Percentiles rank a stretch among this genome's conserved stretches.
Evolutionary conservation across 2,329 filamentous ascomycete genomes (phyloP).

Genomic region (Aspergillus sp.): DNA sequence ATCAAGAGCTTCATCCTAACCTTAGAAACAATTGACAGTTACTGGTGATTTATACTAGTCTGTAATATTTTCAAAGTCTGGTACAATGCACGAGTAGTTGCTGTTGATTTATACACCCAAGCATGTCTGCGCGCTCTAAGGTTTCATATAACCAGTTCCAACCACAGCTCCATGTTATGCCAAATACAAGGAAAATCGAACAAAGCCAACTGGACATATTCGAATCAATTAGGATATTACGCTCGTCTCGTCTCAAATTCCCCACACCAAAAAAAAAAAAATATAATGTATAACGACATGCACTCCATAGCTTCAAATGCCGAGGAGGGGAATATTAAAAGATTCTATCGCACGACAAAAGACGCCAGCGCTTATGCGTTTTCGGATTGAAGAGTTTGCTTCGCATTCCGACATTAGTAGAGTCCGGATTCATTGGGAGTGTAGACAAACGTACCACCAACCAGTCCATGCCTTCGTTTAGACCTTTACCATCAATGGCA

Average conservation of each 20-base stretch:
- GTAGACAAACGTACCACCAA: slow-evolving; percentile 66
- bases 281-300: slow-evolving; percentile 37
- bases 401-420: slow-evolving; percentile 14
- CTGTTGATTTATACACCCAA: slow-evolving; percentile 1
- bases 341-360: slow-evolving; percentile 32
- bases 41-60: no score
- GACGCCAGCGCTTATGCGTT: slow-evolving; percentile 39
- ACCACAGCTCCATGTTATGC: slow-evolving; percentile 2
- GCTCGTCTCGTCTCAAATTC: slow-evolving; percentile 23
- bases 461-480: slow-evolving; percentile 99
- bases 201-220: slow-evolving; percentile 9
- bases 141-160: not conserved
- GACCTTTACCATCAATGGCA: slow-evolving; percentile 90
- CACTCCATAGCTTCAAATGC: slow-evolving; percentile 25
- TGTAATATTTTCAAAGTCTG: not conserved
- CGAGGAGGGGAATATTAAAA: slow-evolving; percentile 28
- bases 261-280: slow-evolving; percentile 24
- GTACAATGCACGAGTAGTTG: not conserved
- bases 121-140: slow-evolving; percentile 1
- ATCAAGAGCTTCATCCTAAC: not conserved
- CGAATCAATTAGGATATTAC: slow-evolving; percentile 36
- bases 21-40: not conserved
- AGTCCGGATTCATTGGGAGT: not conserved
- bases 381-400: slow-evolving; percentile 47
- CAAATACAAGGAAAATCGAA: slow-evolving; percentile 4